A percentile compares a stretch with the other conserved stretches of the same genome.
These are phyloP conservation scores for Tolypocladium paradoxum DNA, from an alignment of 2,329 filamentous ascomycete genomes.

Conservation along the genomic window DNA sequence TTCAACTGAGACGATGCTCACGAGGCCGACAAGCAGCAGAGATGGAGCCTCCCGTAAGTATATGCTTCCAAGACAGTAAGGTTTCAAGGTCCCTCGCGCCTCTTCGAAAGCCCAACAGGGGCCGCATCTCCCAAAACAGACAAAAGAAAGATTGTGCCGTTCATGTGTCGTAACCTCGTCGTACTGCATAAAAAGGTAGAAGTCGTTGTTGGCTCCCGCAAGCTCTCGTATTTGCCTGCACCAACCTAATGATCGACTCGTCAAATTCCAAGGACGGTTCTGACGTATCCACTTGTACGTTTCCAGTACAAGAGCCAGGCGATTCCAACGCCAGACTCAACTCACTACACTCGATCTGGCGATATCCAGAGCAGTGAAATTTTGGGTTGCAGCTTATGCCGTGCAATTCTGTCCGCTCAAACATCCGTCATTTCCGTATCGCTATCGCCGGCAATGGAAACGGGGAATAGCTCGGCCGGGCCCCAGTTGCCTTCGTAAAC, in stretches of 20 bases:
- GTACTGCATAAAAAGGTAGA: slow-evolving; percentile 12
- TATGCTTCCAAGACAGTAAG: neutral
- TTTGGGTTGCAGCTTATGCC: neutral
- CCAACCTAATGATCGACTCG: neutral
- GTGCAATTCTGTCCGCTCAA: slow-evolving; percentile 19
- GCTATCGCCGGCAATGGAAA: slow-evolving; percentile 23
- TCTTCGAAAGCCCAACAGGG: neutral
- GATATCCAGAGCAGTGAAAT: slow-evolving; percentile 3
- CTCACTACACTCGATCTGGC: slow-evolving; percentile 2
- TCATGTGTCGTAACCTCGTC: slow-evolving; percentile 17
- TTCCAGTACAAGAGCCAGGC: slow-evolving; percentile 11
- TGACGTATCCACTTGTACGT: slow-evolving; percentile 10
- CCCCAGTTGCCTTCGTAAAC: slow-evolving; percentile 96
- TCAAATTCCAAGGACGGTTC: slow-evolving; percentile 7
- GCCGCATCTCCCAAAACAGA: slow-evolving; percentile 1
- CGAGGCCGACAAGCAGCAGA: neutral
- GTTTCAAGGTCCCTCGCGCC: neutral
- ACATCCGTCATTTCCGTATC: slow-evolving; percentile 53
- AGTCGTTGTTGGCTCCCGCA: slow-evolving; percentile 10
- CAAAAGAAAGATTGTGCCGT: slow-evolving; percentile 10
- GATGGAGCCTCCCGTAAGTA: neutral
- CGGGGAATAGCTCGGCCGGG: slow-evolving; percentile 46
- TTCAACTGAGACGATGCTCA: slow-evolving; percentile 1
- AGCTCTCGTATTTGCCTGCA: neutral
- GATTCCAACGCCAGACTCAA: slow-evolving; percentile 9